Evolutionary conservation across 768 basidiomycete genomes (phyloP).

Genomic region (Serendipita sp.): DNA sequence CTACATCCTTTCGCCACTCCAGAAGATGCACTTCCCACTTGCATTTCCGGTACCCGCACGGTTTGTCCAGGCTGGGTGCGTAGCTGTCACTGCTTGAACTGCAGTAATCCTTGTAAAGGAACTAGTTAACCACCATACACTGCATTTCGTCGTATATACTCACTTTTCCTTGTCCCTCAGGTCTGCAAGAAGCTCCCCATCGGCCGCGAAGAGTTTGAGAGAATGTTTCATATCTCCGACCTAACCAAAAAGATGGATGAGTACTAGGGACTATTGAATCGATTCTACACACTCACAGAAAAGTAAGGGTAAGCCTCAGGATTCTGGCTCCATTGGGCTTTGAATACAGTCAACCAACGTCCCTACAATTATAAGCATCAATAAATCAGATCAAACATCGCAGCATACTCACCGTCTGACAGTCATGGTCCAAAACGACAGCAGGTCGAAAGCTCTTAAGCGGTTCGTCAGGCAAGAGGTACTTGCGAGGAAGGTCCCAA

Average conservation of each 20-base stretch:
- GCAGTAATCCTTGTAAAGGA: constrained; percentile 44
- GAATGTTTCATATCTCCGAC: constrained; percentile 70
- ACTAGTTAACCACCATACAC: neutral
- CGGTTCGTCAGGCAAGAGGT: constrained; percentile 20
- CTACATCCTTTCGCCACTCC: constrained; percentile 23
- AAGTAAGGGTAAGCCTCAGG: constrained; percentile 72
- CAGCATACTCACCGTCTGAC: constrained; percentile 52
- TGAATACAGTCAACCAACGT: constrained; percentile 62
- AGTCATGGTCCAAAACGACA: constrained; percentile 48
- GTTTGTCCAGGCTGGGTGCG: constrained; percentile 60
- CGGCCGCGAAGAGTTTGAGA: constrained; percentile 51
- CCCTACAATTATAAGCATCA: constrained; percentile 31
- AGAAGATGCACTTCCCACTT: constrained; percentile 64
- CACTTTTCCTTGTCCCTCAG: constrained; percentile 44
- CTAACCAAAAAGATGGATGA: constrained; percentile 23
- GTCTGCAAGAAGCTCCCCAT: constrained; percentile 57
- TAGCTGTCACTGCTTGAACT: constrained; percentile 80
- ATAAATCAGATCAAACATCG: neutral
- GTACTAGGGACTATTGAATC: neutral
- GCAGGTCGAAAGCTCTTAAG: constrained; percentile 55
- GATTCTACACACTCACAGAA: constrained; percentile 33
- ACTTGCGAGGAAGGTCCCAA: constrained; percentile 50
- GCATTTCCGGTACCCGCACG: constrained; percentile 64
- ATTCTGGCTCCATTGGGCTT: constrained; percentile 66
- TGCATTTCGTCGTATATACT: constrained; percentile 11